A percentile compares a stretch with the other conserved stretches of the same genome.
Conservation (phyloP, 1,284 basidiomycete species). For the Cutaneotrichosporon sp. region DNA sequence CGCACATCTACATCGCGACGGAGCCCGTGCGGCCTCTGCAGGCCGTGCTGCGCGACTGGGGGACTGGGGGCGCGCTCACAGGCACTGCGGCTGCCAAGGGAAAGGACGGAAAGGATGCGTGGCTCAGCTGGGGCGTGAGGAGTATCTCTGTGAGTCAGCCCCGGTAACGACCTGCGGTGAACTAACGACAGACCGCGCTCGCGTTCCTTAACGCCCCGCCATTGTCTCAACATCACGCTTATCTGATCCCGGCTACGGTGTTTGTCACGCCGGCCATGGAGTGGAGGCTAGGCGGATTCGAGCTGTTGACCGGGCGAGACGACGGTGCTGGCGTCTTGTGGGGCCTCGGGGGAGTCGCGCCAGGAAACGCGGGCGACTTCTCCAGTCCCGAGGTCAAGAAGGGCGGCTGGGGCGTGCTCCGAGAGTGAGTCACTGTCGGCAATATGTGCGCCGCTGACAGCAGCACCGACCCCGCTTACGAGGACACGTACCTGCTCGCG, state of each 20-base stretch:
- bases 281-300: conserved; percentile 95
- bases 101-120: conserved; percentile 73
- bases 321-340: conserved; percentile 55
- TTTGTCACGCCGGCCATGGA: conserved; percentile 84
- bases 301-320: conserved; percentile 65
- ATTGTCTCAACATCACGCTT: conserved; percentile 82
- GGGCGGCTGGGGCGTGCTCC: conserved; percentile 76
- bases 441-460: not conserved
- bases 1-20: conserved; percentile 87
- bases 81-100: conserved; percentile 48
- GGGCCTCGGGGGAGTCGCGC: conserved; percentile 70
- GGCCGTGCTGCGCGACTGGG: conserved; percentile 65
- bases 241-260: conserved; percentile 70
- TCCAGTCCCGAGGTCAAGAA: conserved; percentile 86
- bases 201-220: conserved; percentile 88
- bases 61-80: conserved; percentile 37
- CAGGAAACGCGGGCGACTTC: conserved; percentile 62
- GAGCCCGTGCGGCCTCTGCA: conserved; percentile 83
- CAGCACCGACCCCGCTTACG: conserved; percentile 69
- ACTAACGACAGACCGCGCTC: conserved; percentile 68
- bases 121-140: conserved; percentile 92
- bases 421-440: conserved; percentile 64
- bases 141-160: conserved; percentile 71
- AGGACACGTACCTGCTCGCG: conserved; percentile 84
- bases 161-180: not conserved